These are phyloP conservation scores for Lipomyces oligophaga DNA, from an alignment of 805 yeast genomes.

Conservation along the genomic window DNA sequence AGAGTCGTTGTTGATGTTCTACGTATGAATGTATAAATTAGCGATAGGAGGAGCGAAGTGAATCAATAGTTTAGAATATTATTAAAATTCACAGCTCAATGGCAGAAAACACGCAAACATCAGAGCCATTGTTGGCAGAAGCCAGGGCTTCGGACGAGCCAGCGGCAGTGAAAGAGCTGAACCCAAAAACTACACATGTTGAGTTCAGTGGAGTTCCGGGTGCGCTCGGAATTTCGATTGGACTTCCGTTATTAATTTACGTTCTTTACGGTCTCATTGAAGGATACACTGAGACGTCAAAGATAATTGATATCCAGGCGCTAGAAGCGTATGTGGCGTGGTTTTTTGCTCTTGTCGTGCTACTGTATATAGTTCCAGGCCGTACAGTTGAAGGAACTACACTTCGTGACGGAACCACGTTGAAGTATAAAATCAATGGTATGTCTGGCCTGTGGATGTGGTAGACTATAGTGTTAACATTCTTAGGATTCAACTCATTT, in stretches of 20 bases:
- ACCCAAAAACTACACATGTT: constrained; percentile 65
- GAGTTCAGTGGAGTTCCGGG: constrained; percentile 84
- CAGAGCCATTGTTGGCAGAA: background rate
- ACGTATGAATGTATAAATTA: too few species aligned
- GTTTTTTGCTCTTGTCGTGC: constrained; percentile 60
- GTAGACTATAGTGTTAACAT: background rate
- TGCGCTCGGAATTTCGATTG: constrained; percentile 58
- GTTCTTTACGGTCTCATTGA: constrained; percentile 61
- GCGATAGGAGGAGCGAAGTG: too few species aligned
- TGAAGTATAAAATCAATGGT: constrained; percentile 82
- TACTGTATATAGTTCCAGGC: constrained; percentile 70
- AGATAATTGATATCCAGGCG: constrained; percentile 31
- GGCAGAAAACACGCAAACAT: background rate
- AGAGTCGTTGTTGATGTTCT: too few species aligned
- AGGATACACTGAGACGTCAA: constrained; percentile 41
- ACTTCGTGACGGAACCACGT: constrained; percentile 69
- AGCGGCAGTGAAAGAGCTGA: constrained; percentile 35
- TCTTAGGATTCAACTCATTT: constrained; percentile 38
- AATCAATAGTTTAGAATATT: too few species aligned
- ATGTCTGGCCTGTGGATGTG: constrained; percentile 26
- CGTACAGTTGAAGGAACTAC: constrained; percentile 57
- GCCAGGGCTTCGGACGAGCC: background rate
- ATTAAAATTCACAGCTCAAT: too few species aligned
- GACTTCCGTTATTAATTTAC: constrained; percentile 62
- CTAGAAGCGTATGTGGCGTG: constrained; percentile 68